Evolutionary conservation across 2,329 filamentous ascomycete species (phyloP).

Genomic region (Aspergillus phoenicis): DNA sequence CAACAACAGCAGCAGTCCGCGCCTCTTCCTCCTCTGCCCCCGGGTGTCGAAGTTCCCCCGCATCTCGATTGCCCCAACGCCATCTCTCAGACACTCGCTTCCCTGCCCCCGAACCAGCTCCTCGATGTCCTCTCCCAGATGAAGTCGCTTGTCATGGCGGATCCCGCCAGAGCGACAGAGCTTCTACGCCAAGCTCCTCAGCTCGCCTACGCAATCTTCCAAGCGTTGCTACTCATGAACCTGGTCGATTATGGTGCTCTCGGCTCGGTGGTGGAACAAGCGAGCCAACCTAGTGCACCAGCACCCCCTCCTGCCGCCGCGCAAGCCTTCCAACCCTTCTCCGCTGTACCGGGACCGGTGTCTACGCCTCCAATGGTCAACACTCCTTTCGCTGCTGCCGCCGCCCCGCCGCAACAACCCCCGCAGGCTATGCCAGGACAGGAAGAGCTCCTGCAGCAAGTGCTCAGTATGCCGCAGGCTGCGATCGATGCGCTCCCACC

Average conservation of each 20-base stretch:
- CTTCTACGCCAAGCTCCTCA: slow-evolving; percentile 88
- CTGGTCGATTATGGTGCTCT: slow-evolving; percentile 85
- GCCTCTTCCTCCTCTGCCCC: slow-evolving; percentile 75
- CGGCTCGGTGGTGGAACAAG: slow-evolving; percentile 73
- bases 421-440: slow-evolving; percentile 58
- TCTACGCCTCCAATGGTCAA: slow-evolving; percentile 56
- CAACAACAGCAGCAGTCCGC: slow-evolving; percentile 41
- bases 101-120: slow-evolving; percentile 82
- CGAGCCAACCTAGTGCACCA: slow-evolving; percentile 45
- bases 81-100: slow-evolving; percentile 86
- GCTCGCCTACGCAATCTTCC: slow-evolving; percentile 91
- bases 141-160: slow-evolving; percentile 81
- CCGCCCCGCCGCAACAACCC: slow-evolving; percentile 47
- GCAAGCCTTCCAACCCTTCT: slow-evolving; percentile 42
- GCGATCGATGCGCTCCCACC: slow-evolving; percentile 79
- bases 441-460: slow-evolving; percentile 75
- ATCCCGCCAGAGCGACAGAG: slow-evolving; percentile 81
- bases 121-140: slow-evolving; percentile 93
- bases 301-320: slow-evolving; percentile 36
- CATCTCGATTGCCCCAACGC: slow-evolving; percentile 84
- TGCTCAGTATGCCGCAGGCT: slow-evolving; percentile 76
- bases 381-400: slow-evolving; percentile 45
- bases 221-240: slow-evolving; percentile 88
- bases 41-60: slow-evolving; percentile 79
- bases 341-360: slow-evolving; percentile 47